Percentiles rank a stretch among this genome's conserved stretches.
These are phyloP conservation scores for Leptosphaerulina australis DNA, from an alignment of 2,329 filamentous ascomycete species.

Conservation along the genomic window DNA sequence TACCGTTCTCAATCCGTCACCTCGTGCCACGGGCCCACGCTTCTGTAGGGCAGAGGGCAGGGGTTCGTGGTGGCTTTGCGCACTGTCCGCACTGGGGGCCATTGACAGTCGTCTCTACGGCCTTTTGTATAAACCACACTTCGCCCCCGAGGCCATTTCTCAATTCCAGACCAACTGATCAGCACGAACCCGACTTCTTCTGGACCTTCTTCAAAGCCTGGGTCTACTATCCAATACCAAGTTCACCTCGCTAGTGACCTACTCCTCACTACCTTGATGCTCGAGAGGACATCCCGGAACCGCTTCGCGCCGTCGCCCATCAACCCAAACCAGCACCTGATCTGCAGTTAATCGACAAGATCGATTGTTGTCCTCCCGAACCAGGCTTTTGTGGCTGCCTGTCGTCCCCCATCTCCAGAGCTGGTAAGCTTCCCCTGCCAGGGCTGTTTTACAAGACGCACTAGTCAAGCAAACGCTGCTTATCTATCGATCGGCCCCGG, in stretches of 20 bases:
- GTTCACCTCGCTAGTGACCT: slow-evolving; percentile 26
- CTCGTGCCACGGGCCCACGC: slow-evolving; percentile 41
- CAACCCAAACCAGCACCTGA: slow-evolving; percentile 32
- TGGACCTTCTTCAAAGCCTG: slow-evolving; percentile 24
- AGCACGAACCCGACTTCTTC: slow-evolving; percentile 33
- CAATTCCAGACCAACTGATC: slow-evolving; percentile 44
- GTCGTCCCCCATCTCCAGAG: slow-evolving; percentile 27
- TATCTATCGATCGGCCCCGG: slow-evolving; percentile 13
- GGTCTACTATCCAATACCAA: slow-evolving; percentile 15
- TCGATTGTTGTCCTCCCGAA: slow-evolving; percentile 6
- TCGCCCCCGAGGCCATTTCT: slow-evolving; percentile 40
- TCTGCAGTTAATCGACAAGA: slow-evolving; percentile 24
- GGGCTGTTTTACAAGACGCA: slow-evolving; percentile 17
- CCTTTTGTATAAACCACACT: slow-evolving; percentile 47
- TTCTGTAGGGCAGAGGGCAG: slow-evolving; percentile 43
- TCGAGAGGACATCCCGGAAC: slow-evolving; percentile 26
- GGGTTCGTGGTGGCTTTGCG: slow-evolving; percentile 43
- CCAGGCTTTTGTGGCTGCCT: slow-evolving; percentile 13
- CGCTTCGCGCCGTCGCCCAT: slow-evolving; percentile 35
- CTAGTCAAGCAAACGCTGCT: slow-evolving; percentile 15
- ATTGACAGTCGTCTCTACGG: slow-evolving; percentile 29
- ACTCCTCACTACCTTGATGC: slow-evolving; percentile 39
- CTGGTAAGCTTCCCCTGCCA: slow-evolving; percentile 45
- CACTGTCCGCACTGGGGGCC: slow-evolving; percentile 41
- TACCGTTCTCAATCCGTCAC: slow-evolving; percentile 44